A percentile compares a stretch with the other conserved stretches of the same genome.
These are phyloP conservation scores for Nicotiana benthamiana DNA, from an alignment of 257 asterid genomes.

Conservation along the genomic window DNA sequence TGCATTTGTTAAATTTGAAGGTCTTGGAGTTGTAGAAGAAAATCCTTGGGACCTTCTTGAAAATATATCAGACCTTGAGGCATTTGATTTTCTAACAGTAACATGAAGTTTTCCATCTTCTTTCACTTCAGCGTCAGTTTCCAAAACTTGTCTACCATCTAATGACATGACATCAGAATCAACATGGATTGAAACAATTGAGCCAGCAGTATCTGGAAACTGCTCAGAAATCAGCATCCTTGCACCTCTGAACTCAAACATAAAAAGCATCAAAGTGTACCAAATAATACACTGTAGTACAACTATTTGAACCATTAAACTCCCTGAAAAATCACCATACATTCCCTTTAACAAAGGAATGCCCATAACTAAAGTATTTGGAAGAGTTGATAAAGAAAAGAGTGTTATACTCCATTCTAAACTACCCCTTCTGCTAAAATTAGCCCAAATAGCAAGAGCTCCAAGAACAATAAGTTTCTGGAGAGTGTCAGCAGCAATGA, in stretches of 20 bases:
- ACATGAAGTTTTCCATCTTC: constrained; percentile 80
- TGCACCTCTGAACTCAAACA: constrained; percentile 85
- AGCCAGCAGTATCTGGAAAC: constrained; percentile 79
- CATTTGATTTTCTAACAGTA: constrained; percentile 68
- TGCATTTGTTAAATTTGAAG: constrained; percentile 72
- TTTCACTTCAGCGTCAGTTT: constrained; percentile 66
- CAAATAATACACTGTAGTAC: constrained; percentile 87
- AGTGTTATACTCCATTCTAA: constrained; percentile 89
- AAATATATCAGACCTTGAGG: constrained; percentile 70
- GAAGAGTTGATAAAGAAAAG: constrained; percentile 75
- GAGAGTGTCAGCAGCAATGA: constrained; percentile 82
- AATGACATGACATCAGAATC: constrained; percentile 79
- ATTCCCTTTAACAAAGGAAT: constrained; percentile 78
- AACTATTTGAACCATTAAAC: constrained; percentile 83
- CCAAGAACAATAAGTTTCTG: constrained; percentile 63
- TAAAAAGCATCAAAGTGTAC: constrained; percentile 85
- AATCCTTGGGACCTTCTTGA: constrained; percentile 62
- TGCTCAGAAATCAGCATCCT: constrained; percentile 68
- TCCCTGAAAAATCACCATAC: constrained; percentile 70
- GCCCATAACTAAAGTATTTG: constrained; percentile 93
- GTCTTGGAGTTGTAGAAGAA: constrained; percentile 59
- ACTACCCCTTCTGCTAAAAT: constrained; percentile 42
- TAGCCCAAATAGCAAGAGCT: constrained; percentile 51
- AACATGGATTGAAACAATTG: constrained; percentile 79
- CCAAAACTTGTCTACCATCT: constrained; percentile 67